Percentiles rank a stretch among this genome's conserved stretches.
phyloP scores from a whole-genome alignment of 2,329 filamentous ascomycete genomes.

The Aplosporella prunicola region DNA sequence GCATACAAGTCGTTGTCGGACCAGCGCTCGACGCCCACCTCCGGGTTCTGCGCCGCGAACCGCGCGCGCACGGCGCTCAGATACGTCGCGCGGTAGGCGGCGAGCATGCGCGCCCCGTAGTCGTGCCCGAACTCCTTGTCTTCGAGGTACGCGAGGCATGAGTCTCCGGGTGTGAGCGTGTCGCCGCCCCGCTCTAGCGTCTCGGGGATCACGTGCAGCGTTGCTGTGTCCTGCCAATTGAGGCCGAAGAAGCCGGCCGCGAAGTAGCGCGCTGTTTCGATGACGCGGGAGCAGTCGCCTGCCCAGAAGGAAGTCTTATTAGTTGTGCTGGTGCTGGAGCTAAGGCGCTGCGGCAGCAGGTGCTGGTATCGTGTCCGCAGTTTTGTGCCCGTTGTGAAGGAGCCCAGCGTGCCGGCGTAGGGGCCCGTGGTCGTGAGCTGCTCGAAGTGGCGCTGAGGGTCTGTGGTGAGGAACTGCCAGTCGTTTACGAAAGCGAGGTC shows the following conservation, averaged over 20 bases:
- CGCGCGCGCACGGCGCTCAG: constrained; percentile 37
- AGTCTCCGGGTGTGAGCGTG: constrained; percentile 47
- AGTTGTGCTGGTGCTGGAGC: constrained; percentile 16
- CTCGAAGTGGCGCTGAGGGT: constrained; percentile 38
- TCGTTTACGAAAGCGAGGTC: constrained; percentile 44
- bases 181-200: constrained; percentile 40
- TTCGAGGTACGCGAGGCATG: constrained; percentile 32
- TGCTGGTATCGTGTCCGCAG: constrained; percentile 45
- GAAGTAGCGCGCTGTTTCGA: constrained; percentile 48
- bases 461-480: constrained; percentile 46
- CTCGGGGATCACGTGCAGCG: constrained; percentile 46
- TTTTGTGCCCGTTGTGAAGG: constrained; percentile 46
- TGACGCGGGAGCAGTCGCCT: constrained; percentile 44
- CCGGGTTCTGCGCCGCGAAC: constrained; percentile 34
- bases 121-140: constrained; percentile 38
- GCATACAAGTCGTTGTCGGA: constrained; percentile 42
- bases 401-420: constrained; percentile 45
- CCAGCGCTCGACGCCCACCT: constrained; percentile 31
- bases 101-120: constrained; percentile 40
- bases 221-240: constrained; percentile 34
- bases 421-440: constrained; percentile 48
- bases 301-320: constrained; percentile 43
- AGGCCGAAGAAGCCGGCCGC: constrained; percentile 46
- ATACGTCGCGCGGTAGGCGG: constrained; percentile 40
- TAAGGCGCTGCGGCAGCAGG: constrained; percentile 28